Evolutionary conservation across 345 rosid genomes (phyloP), one percentile per base, ranked within the genome.

Genomic region (Euphorbia peplus): DNA sequence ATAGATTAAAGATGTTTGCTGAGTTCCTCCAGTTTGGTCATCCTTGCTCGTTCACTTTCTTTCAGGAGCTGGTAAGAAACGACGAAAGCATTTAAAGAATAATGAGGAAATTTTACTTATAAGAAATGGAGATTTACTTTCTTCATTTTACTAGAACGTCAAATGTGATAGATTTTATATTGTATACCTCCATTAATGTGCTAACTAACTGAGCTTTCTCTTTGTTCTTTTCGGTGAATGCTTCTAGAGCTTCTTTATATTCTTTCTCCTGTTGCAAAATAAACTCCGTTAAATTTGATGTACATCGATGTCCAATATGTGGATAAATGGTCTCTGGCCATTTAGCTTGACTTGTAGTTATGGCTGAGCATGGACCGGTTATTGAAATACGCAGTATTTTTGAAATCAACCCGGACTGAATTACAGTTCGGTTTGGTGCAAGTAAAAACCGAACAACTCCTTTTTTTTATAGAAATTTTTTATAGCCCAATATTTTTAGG

Each of bases 171-270:
- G 51, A 11, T 8, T 28, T 29, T 22, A 16, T 2, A 2, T 32
- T 46, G 48, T 9, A 22, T 48, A 85, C 95, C 88, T 84, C 87
- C 80, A 80, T 80, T 37, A 85, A 67, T 37, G 84, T 68, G 56
- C 83, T 19, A 59, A 77, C 77, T 10, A 83, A 81, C 62, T 73
- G 86, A 68, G 85, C 62, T 61, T 83, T 90, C 66, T 90, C 97
- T 74, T 83, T 87, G 77, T 68, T 88, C 85, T 86, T 93, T 73
- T 87, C 93, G 47, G 87, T 90, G 79, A 90, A 88, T 64, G 89
- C 86, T 71, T 88, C 92, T 64, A 82, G 32, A 52, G 84, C 85
- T 41, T 85, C 92, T 67, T 70, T 80, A 64, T 87, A 86, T 78
- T 90, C 96, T 80, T 83, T 90, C 77, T 90, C 97, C 98, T 90